Evolutionary conservation across 768 basidiomycete genomes (phyloP), one percentile per base, ranked within the genome.

Genomic region (Lentinula boryana): DNA sequence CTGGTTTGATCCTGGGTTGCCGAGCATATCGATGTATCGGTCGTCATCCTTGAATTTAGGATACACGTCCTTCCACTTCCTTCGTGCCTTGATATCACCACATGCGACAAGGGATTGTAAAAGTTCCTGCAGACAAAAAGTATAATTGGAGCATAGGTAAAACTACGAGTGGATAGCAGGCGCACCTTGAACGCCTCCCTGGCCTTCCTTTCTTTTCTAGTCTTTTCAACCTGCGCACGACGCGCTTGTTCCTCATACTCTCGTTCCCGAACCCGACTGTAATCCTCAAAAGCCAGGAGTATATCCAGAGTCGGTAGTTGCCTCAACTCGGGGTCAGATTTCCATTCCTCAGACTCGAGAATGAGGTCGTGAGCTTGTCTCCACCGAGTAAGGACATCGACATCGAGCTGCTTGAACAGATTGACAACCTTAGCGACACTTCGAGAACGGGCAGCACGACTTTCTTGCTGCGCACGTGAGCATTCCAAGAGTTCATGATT

Each of bases 361-460:
- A 99, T 83, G 64, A 89, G 78, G 16, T 84, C 80, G 65, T 91
- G 89, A 0, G 95, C 94, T 61, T 84, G 82, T 54, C 91, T 83
- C 95, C 96, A 99, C 21, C 93, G 87, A 0, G 94, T 95, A n/a
- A 92, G 80, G 51, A 98, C 93, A 67, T 95, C 93, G 16, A 98
- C 90, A 55, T 89, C 84, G 48, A 98, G 83, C 40, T 86, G 78
- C 68, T 93, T 93, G 80, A 98, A 91, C 32, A 98, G 79, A 0
- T 81, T 73, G 10, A 94, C 87, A 52, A 99, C 84, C 68, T 92
- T 93, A 46, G 84, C 81, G 63, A 95, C 86, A 67, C 91, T 90
- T 38, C 92, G 86, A 27, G 85, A 74, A 53, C 93, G 86, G 5
- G 89, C 75, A 13, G 89, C 86, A 56, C 93, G 82, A 16, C 83